Conservation (phyloP, 768 basidiomycete genomes). For the Pisolithus orientalis region DNA sequence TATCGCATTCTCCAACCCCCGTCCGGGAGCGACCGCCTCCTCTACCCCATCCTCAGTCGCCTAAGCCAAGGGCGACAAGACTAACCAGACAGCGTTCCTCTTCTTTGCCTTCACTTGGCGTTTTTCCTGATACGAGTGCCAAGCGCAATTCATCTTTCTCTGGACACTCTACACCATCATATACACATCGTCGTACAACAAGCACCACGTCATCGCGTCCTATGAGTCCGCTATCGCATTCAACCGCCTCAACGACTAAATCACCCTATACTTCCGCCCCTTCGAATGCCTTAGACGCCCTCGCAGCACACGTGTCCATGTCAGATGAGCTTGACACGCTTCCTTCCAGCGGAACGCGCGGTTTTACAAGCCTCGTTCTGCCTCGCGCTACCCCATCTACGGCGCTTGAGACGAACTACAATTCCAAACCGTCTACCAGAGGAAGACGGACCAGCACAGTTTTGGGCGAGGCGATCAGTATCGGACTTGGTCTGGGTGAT, state of each 20-base stretch:
- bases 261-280: constrained; percentile 26
- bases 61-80: constrained; percentile 18
- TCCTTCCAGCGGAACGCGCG: constrained; percentile 48
- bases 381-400: constrained; percentile 33
- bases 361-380: constrained; percentile 48
- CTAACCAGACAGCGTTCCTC: constrained; percentile 24
- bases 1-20: constrained; percentile 9
- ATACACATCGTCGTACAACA: constrained; percentile 3
- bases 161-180: constrained; percentile 5
- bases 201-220: constrained; percentile 11
- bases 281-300: constrained; percentile 25
- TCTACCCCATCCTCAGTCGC: constrained; percentile 14
- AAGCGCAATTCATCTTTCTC: constrained; percentile 1
- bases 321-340: constrained; percentile 19
- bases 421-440: constrained; percentile 10
- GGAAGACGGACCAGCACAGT: constrained; percentile 5
- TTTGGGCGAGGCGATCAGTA: constrained; percentile 19
- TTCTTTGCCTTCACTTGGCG: constrained; percentile 23
- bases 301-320: constrained; percentile 25
- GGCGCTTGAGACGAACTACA: constrained; percentile 7
- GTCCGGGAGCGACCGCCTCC: constrained; percentile 1
- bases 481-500: constrained; percentile 31
- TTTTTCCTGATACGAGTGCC: constrained; percentile 1
- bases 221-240: constrained; percentile 8
- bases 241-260: constrained; percentile 20